phyloP scores from a whole-genome alignment of 1,284 basidiomycete genomes.

The Austroboletus rostrupii region DNA sequence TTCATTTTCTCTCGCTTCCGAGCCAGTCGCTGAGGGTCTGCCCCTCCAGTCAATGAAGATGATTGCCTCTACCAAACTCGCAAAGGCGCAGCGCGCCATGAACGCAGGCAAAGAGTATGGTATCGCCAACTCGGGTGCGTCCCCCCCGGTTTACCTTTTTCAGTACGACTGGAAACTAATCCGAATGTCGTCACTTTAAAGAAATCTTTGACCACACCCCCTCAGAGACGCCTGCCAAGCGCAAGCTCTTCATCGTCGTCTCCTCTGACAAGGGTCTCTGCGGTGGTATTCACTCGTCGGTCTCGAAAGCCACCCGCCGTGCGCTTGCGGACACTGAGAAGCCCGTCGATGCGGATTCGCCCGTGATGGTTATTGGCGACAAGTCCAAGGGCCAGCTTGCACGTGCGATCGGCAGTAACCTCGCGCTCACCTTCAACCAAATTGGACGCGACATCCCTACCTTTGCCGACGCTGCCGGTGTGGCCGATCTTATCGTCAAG shows the following conservation, averaged over 20 bases:
- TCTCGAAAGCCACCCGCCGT: slow-evolving; percentile 84
- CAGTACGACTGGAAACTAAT: not conserved
- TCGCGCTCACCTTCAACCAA: slow-evolving; percentile 92
- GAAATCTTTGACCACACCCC: slow-evolving; percentile 80
- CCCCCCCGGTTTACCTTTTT: not conserved
- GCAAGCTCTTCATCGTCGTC: slow-evolving; percentile 87
- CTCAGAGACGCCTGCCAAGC: slow-evolving; percentile 57
- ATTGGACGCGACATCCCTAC: slow-evolving; percentile 97
- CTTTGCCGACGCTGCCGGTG: slow-evolving; percentile 91
- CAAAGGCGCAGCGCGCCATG: slow-evolving; percentile 96
- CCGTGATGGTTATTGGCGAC: slow-evolving; percentile 90
- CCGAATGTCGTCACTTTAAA: slow-evolving; percentile 31
- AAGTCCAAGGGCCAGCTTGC: slow-evolving; percentile 94
- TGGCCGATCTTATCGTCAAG: slow-evolving; percentile 91
- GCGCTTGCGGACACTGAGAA: slow-evolving; percentile 51
- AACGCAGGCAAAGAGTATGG: slow-evolving; percentile 92
- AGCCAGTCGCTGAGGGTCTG: not conserved
- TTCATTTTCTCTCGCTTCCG: not conserved
- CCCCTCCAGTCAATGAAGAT: slow-evolving; percentile 91
- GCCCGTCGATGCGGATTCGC: slow-evolving; percentile 59
- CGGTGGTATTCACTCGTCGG: slow-evolving; percentile 98
- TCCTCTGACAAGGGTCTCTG: slow-evolving; percentile 99
- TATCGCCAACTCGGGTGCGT: slow-evolving; percentile 85
- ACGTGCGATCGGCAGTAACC: slow-evolving; percentile 63
- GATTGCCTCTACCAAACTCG: slow-evolving; percentile 97